Evolutionary conservation across 2,329 filamentous ascomycete genomes (phyloP), one percentile per base, ranked within the genome.

Genomic region (Nemania sp.): DNA sequence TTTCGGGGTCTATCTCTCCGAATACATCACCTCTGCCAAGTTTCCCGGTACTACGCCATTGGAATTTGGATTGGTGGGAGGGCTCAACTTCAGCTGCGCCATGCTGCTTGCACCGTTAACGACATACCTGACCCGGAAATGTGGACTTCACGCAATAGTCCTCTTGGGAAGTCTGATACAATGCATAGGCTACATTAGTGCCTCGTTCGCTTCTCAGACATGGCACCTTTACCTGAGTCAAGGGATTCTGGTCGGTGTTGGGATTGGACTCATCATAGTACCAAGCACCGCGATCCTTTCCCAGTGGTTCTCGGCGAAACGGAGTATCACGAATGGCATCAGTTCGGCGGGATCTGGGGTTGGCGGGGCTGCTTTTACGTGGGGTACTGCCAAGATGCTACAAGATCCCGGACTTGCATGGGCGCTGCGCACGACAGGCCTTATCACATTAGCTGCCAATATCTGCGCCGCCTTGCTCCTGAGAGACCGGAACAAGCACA

Each of bases 201-300:
- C 50, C n/a, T 59, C 50, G 1, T 59, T 54, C 21, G 50, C 57
- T 37, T 50, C 43, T 5, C 25, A 45, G 20, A 15, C 50, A 3
- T 59, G 57, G 57, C 57, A 59, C 43, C 29, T 59, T 1, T 59
- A 59, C 17, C 18, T 59, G 6, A 54, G 50, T 3, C 57, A 59
- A 37, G 57, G 50, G 2, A 4, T 59, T 2, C 50, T 35, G 11
- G 45, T 59, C 4, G 57, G 57, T 5, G 6, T 10, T n/a, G 51
- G 57, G 1, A 43, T 59, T 3, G 50, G 57, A 17, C 42, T 59
- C 10, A 18, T 59, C n/a, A 54, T 54, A 13, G 39, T 59, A 10
- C 50, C 57, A 13, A 34, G 42, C 9, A 59, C 50, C 3, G 29
- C 57, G 6, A 13, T 59, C 11, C 42, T 59, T 2, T 50, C 57